Base-by-base conservation (phyloP, 2,329 filamentous ascomycete genomes). In the Paraphoma sp. region DNA sequence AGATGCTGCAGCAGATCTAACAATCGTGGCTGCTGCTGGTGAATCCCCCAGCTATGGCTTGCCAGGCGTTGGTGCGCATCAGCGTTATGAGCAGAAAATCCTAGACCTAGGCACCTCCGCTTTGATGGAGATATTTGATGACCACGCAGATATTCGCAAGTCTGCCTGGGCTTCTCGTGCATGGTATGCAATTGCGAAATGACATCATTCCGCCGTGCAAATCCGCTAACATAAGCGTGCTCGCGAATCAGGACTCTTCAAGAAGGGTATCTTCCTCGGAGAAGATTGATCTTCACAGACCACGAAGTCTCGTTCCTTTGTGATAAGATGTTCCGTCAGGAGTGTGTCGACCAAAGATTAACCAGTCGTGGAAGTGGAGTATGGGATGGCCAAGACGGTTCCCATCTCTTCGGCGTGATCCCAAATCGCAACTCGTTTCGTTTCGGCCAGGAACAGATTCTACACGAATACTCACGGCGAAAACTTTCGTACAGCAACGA, bases 21-120 rank as follows among this genome's bases (percentile, higher is more conserved):
- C 57, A 2, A 63, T 63, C 30, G 51, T 65, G 16, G 63, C 53
- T 9, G 54, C 60, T 1, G 48, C 47, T 2, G 55, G 60, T 1
- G 12, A 48, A 4, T 44, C 53, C 18, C 11, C 56, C 14, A 23
- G 23, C 17, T 45, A 55, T 38, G 56, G 59, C 2, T 45, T 62
- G 6, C 56, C 59, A 11, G 56, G 59, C 11, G 53, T 59, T 4
- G n/a, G 56, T 14, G 16, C 30, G 10, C 40, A 30, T 18, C 14
- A n/a, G n/a, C 54, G 49, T 5, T 11, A 4, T 10, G 38, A 8
- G 8, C 45, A 48, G 38, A 10, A 49, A 5, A 17, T 7, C 53
- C 28, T 11, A 31, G 16, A 8, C 29, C 17, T 45, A 38, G 7
- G 16, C 12, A 8, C 23, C 2, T 6, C 28, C 10, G 28, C 28